Base-by-base conservation (phyloP, 2,329 filamentous ascomycete species). In the Hortaea werneckii region DNA sequence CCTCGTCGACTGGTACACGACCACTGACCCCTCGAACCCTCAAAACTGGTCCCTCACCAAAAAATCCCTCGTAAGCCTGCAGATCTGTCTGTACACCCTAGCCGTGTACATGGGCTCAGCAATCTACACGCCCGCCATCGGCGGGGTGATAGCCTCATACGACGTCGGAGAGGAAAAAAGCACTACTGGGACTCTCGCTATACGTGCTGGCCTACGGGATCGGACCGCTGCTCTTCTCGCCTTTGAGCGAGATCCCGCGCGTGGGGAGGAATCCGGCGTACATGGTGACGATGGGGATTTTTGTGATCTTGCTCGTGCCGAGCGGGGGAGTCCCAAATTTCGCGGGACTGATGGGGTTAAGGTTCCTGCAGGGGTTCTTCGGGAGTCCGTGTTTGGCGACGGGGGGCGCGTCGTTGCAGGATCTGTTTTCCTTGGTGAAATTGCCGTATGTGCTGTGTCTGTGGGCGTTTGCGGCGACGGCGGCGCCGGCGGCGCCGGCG, bases 181-280 rank as follows among this genome's bases (percentile, higher is more conserved):
- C 2, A 73, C 74, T 0, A 20, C 67, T 83, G 0, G 78, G 78
- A 0, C 67, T 83, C 4, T 72, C 78, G 0, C 70, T 83, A 47
- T 83, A 82, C 56, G 79, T 83, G 1, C 64, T 82, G 0, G 80
- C 77, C 1, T 79, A 70, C 50, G 80, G 81, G 8, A 64, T 80
- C 11, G 82, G 81, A 0, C 80, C 81, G 1, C 63, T 85, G 26
- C 50, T 86, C 26, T 85, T 78, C 65, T 79, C 78, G 0, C 83
- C 83, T 0, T 63, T 86, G 38, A 76, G 72, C 42, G 83, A 87
- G 64, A 76, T 86, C 26, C 80, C 82, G 0, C 59, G 72, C 40
- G 74, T 86, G 42, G 83, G 83, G 2, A 72, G 83, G 5, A 85
- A 81, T 54, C 77, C 78, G 0, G 75, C 83, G 5, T 87, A 87